Evolutionary conservation across 2,329 filamentous ascomycete genomes (phyloP).

Genomic region (Thielaviopsis punctulata): DNA sequence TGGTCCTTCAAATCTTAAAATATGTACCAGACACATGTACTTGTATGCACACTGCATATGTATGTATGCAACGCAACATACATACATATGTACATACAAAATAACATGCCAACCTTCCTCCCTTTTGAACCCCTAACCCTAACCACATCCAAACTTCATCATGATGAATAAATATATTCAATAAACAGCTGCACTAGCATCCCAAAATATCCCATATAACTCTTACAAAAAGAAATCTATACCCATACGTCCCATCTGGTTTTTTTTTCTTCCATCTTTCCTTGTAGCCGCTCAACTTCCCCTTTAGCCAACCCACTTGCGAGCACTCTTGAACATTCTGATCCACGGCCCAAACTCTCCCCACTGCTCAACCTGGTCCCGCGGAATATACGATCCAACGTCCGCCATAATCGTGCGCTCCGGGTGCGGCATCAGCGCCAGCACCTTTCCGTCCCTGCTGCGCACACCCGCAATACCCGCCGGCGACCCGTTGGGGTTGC

Average conservation of each 20-base stretch:
- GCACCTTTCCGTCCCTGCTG: conserved; percentile 58
- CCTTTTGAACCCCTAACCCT: neutral
- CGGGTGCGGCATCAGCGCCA: conserved; percentile 88
- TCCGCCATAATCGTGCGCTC: conserved; percentile 76
- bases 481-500: conserved; percentile 73
- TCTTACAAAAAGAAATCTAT: neutral
- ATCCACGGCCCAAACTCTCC: conserved; percentile 75
- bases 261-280: neutral
- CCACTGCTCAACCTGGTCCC: conserved; percentile 42
- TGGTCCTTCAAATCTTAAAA: too few relatives aligned
- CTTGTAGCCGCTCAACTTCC: neutral
- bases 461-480: conserved; percentile 66
- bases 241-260: neutral
- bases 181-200: neutral
- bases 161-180: neutral
- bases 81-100: neutral
- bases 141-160: neutral
- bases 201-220: neutral
- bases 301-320: conserved; percentile 60
- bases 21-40: too few relatives aligned
- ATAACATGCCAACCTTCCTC: neutral
- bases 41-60: too few relatives aligned
- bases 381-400: conserved; percentile 57
- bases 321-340: conserved; percentile 71
- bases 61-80: neutral